A percentile compares a stretch with the other conserved stretches of the same genome.
These are phyloP conservation scores for Cordyceps cicadae DNA, from an alignment of 2,329 filamentous ascomycete species.

Conservation along the genomic window DNA sequence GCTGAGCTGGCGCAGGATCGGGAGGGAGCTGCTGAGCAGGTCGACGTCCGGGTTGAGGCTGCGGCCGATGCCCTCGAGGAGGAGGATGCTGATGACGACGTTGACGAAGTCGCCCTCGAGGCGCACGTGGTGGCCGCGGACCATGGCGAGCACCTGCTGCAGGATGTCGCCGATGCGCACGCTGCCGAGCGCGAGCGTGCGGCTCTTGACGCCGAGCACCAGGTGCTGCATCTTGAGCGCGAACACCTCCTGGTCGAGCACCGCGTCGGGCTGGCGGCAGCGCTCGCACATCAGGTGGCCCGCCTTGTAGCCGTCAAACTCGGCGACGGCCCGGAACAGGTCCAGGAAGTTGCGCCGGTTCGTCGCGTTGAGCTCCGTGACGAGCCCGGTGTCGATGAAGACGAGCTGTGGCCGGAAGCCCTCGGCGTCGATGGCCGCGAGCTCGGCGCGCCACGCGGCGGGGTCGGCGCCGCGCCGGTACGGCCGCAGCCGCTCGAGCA, in stretches of 20 bases:
- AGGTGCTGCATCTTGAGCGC: slow-evolving; percentile 96
- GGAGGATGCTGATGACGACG: slow-evolving; percentile 87
- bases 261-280: slow-evolving; percentile 83
- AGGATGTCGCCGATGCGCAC: slow-evolving; percentile 95
- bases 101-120: slow-evolving; percentile 98
- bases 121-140: slow-evolving; percentile 82
- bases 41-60: slow-evolving; percentile 81
- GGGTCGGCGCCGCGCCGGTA: slow-evolving; percentile 52
- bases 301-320: slow-evolving; percentile 94
- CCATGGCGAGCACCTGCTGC: slow-evolving; percentile 85
- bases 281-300: slow-evolving; percentile 94
- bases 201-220: slow-evolving; percentile 80
- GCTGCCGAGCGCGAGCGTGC: slow-evolving; percentile 84
- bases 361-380: slow-evolving; percentile 80
- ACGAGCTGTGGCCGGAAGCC: slow-evolving; percentile 90
- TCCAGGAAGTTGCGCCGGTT: slow-evolving; percentile 91
- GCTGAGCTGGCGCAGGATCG: slow-evolving; percentile 81
- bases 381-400: slow-evolving; percentile 93
- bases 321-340: slow-evolving; percentile 89
- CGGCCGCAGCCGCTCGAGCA: slow-evolving; percentile 71
- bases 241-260: slow-evolving; percentile 83
- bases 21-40: slow-evolving; percentile 75
- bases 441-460: slow-evolving; percentile 63
- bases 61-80: slow-evolving; percentile 89
- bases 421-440: slow-evolving; percentile 71